Base-by-base conservation (phyloP, 2,329 filamentous ascomycete genomes). In the Aspergillus sp. region DNA sequence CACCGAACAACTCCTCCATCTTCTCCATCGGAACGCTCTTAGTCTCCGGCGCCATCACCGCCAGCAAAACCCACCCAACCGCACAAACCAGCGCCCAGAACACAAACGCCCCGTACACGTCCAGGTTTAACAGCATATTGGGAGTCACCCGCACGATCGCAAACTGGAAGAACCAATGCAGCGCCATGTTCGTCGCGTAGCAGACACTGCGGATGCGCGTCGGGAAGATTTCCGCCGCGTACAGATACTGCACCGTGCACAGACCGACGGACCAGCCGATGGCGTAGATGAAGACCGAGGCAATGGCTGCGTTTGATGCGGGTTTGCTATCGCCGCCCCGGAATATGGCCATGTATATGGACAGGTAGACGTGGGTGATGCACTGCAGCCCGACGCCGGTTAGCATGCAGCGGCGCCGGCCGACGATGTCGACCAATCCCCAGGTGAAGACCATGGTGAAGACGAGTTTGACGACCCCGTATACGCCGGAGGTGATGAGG, bases 161-260 rank as follows among this genome's bases (percentile, higher is more conserved):
- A 62, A 84, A 84, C 66, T 84, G 82, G 68, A 82, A 84, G 62
- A 84, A 79, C 82, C 82, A 85, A 65, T 84, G 81, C 43, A 82
- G 65, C 4, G 75, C 72, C 81, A 84, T 84, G 61, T 79, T 83
- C 40, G 73, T 68, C 0, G 81, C 80, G 60, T 84, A 84, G 64
- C 76, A 79, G 19, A 82, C 77, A 61, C 77, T 78, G 24, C 82
- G 77, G 57, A 82, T 80, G 27, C 81, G 77, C 2, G 81, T 84
- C 1, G 82, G 82, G 66, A 82, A 82, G 52, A 84, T 82, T 66
- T 84, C 81, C 0, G 82, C 79, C 19, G 82, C 80, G 70, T 84
- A 84, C 3, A 84, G 75, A 61, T 82, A 82, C 53, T 82, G 82
- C 4, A 84, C 77, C 1, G 80, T 83, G 70, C 80, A 84, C 12